Percentiles rank a stretch among this genome's conserved stretches.
phyloP scores from a whole-genome alignment of 306 rosid species.

The Boehmeria nivea region DNA sequence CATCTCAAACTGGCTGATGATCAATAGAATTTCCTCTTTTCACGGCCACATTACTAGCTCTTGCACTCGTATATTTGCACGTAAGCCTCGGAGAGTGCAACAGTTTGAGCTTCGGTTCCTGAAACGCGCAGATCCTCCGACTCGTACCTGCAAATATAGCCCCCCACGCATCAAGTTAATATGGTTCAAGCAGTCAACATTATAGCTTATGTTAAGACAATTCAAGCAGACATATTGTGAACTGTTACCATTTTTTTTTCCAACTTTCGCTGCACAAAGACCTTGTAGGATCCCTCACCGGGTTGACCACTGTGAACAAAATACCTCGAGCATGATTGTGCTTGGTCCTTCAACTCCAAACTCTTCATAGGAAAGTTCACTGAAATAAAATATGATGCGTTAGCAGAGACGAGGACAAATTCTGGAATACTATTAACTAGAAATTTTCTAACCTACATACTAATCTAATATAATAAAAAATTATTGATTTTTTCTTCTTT shows the following conservation, averaged over 20 bases:
- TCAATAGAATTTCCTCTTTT: too few relatives aligned
- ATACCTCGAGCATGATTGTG: slow-evolving; percentile 70
- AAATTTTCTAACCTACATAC: too few relatives aligned
- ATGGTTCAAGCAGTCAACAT: slow-evolving; percentile 12
- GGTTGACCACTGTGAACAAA: slow-evolving; percentile 97
- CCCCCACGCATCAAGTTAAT: background rate
- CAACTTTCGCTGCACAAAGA: slow-evolving; percentile 82
- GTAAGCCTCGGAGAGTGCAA: slow-evolving; percentile 89
- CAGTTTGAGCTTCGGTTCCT: slow-evolving; percentile 94
- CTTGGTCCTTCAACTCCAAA: slow-evolving; percentile 90
- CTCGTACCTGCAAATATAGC: slow-evolving; percentile 57
- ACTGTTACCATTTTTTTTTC: slow-evolving; percentile 66
- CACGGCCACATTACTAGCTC: too few relatives aligned
- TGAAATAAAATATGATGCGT: slow-evolving; percentile 36
- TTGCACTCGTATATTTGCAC: slow-evolving; percentile 97
- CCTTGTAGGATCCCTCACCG: slow-evolving; percentile 84
- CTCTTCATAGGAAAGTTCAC: slow-evolving; percentile 99
- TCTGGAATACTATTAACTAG: too few relatives aligned
- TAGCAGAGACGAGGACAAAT: too few relatives aligned
- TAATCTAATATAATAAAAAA: too few relatives aligned
- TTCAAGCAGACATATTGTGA: background rate
- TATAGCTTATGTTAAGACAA: slow-evolving; percentile 1
- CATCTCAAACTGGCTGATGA: too few relatives aligned
- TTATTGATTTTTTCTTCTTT: too few relatives aligned
- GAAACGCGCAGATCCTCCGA: slow-evolving; percentile 96